Evolutionary conservation across 495 filamentous ascomycete genomes (phyloP).

Genomic region (Trichoderma reesei): DNA sequence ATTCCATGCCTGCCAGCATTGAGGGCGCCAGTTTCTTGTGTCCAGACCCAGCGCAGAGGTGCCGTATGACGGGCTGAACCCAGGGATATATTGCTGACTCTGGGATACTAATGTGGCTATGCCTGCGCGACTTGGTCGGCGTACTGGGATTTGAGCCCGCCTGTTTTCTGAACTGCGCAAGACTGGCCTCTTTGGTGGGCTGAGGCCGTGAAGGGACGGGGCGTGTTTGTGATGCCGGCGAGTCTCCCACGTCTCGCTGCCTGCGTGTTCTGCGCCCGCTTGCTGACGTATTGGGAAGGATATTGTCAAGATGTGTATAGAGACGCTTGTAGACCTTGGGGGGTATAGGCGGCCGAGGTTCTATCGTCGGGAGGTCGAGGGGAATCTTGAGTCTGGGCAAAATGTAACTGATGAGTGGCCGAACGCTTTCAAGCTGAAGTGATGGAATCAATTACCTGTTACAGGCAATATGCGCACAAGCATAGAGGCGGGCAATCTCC

Average conservation of each 20-base stretch:
- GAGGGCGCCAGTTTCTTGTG: slow-evolving; percentile 29
- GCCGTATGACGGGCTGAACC: slow-evolving; percentile 56
- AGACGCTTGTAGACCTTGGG: slow-evolving; percentile 79
- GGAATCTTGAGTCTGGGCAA: slow-evolving; percentile 58
- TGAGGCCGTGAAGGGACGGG: slow-evolving; percentile 16
- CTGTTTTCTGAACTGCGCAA: slow-evolving; percentile 25
- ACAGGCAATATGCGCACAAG: slow-evolving; percentile 87
- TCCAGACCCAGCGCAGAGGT: slow-evolving; percentile 42
- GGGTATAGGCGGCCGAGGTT: slow-evolving; percentile 71
- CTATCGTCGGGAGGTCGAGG: slow-evolving; percentile 76
- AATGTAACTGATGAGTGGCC: slow-evolving; percentile 7
- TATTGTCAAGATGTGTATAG: slow-evolving; percentile 67
- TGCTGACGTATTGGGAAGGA: slow-evolving; percentile 41
- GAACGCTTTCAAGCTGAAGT: neutral
- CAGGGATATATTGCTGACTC: slow-evolving; percentile 47
- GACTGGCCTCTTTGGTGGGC: slow-evolving; percentile 26
- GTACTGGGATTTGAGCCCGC: slow-evolving; percentile 8
- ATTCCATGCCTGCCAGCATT: slow-evolving; percentile 34
- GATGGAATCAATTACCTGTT: slow-evolving; percentile 46
- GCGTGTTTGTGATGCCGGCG: slow-evolving; percentile 7
- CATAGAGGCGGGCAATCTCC: slow-evolving; percentile 77
- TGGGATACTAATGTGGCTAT: neutral
- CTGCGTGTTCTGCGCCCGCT: slow-evolving; percentile 16
- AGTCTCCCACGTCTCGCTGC: neutral
- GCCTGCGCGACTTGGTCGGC: slow-evolving; percentile 12